Conservation (phyloP, 2,329 filamentous ascomycete genomes). For the Sarocladium oryzae region DNA sequence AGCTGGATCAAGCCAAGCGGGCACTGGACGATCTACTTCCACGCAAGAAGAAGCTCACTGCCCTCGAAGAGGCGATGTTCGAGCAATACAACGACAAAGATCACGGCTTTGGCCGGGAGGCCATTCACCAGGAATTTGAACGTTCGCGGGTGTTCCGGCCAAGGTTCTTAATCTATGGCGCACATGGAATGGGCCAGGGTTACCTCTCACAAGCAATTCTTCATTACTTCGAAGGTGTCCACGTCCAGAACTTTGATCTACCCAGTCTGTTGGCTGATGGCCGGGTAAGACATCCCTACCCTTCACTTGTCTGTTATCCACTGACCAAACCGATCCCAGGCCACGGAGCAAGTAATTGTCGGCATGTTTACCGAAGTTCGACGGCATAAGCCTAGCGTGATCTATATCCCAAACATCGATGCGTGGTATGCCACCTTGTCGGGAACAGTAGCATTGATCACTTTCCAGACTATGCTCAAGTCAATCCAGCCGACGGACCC, state of each 20-base stretch:
- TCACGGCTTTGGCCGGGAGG: conserved; percentile 79
- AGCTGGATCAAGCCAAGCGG: conserved; percentile 62
- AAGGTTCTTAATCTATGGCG: conserved; percentile 75
- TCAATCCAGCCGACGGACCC: conserved; percentile 87
- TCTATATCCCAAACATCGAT: conserved; percentile 87
- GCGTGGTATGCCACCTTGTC: conserved; percentile 67
- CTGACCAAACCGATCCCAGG: conserved; percentile 32
- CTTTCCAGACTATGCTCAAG: conserved; percentile 75
- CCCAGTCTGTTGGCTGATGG: conserved; percentile 80
- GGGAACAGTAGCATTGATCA: conserved; percentile 65
- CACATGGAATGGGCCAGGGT: conserved; percentile 84
- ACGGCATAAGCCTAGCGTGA: conserved; percentile 90
- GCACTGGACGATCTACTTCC: conserved; percentile 73
- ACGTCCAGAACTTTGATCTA: conserved; percentile 92
- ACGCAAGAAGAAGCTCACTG: conserved; percentile 77
- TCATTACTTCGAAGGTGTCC: conserved; percentile 86
- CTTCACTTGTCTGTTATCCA: background rate
- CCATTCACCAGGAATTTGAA: conserved; percentile 71
- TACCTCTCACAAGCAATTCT: conserved; percentile 82
- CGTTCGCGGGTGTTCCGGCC: conserved; percentile 82
- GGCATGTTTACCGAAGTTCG: conserved; percentile 88
- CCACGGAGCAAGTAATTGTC: conserved; percentile 82
- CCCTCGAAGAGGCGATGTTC: conserved; percentile 88
- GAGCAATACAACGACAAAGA: conserved; percentile 79
- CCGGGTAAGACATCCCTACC: conserved; percentile 46